Evolutionary conservation across 2,329 filamentous ascomycete species (phyloP).

Genomic region (Diaporthe citriasiana): DNA sequence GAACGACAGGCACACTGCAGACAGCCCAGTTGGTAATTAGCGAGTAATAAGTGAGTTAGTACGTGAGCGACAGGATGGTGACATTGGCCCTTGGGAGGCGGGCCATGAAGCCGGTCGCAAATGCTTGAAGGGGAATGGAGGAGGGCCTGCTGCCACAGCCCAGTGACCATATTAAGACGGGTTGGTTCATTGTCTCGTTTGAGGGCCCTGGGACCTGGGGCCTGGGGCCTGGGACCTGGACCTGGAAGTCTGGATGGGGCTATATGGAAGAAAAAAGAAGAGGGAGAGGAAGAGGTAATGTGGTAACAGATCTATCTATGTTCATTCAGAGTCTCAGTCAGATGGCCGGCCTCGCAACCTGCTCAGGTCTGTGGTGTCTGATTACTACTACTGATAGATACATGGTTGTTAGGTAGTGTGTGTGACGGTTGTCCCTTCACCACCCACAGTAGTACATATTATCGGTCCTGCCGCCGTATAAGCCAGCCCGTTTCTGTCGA

Average conservation of each 20-base stretch:
- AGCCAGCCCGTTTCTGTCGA: slow-evolving; percentile 21
- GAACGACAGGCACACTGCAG: not conserved
- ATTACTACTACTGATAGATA: not conserved
- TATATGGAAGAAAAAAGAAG: not conserved
- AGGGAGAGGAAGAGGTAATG: not conserved
- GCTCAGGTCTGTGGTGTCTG: not conserved
- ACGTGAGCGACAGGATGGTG: slow-evolving; percentile 6
- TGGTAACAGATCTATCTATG: not conserved
- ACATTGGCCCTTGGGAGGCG: slow-evolving; percentile 11
- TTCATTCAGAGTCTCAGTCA: not conserved
- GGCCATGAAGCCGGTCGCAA: slow-evolving; percentile 30
- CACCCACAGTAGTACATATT: too few relatives aligned
- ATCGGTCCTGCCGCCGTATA: slow-evolving; percentile 5
- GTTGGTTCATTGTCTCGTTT: slow-evolving; percentile 8
- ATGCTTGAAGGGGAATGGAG: slow-evolving; percentile 27
- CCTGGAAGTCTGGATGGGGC: not conserved
- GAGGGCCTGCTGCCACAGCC: slow-evolving; percentile 19
- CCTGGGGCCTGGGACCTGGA: slow-evolving; percentile 3
- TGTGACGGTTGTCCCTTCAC: too few relatives aligned
- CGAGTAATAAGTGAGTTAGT: not conserved
- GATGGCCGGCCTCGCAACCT: not conserved
- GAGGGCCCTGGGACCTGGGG: slow-evolving; percentile 10
- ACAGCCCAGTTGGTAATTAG: not conserved
- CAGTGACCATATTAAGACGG: slow-evolving; percentile 12
- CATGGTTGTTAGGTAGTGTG: too few relatives aligned